Base-by-base conservation (phyloP, 139 green algal species). In the Coelastrella sp. region DNA sequence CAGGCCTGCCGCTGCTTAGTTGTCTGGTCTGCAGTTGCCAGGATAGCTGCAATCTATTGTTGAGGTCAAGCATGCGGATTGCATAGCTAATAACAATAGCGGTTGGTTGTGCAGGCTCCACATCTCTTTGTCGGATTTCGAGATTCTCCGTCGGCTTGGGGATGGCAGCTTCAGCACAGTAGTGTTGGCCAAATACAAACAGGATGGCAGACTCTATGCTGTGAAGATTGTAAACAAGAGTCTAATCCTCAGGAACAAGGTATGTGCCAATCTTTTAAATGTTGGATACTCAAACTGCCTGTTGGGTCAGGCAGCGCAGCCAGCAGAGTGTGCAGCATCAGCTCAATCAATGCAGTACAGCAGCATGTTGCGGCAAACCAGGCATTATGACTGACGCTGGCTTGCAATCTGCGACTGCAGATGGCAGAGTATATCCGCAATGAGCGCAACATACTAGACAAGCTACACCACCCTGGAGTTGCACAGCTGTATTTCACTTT, bases 171-270 rank as follows among this genome's bases (percentile, higher is more conserved):
- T 93, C 89, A 95, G 94, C 58, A 92, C 97, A 59, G 96, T 97
- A 5, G 68, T 95, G 11, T 87, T 95, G 65, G 93, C 90, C 19
- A 78, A 74, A 6, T 94, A 93, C 86, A 91, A 87, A 23, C 54
- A 57, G 6, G 92, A 80, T n/a, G 85, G 90, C 47, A 80, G 80
- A 10, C 47, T 92, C 54, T 97, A 94, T 86, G 96, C 96, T 2
- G 80, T 97, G 16, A 97, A 97, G 65, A 90, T 96, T 14, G 91
- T 97, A 2, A 92, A 96, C 86, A 97, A 97, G 88, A 83, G 93
- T 79, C 89, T 96, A n/a, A 89, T 97, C 60, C 56, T 97, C 11
- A 75, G 93, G 14, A 92, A 97, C 89, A 96, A 95, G 79, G 90
- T 88, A 32, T 4, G 80, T 77, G 32, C 32, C 32, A 47, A 47